Evolutionary conservation across 116 monocot genomes (phyloP).

Genomic region (Cymodocea nodosa): DNA sequence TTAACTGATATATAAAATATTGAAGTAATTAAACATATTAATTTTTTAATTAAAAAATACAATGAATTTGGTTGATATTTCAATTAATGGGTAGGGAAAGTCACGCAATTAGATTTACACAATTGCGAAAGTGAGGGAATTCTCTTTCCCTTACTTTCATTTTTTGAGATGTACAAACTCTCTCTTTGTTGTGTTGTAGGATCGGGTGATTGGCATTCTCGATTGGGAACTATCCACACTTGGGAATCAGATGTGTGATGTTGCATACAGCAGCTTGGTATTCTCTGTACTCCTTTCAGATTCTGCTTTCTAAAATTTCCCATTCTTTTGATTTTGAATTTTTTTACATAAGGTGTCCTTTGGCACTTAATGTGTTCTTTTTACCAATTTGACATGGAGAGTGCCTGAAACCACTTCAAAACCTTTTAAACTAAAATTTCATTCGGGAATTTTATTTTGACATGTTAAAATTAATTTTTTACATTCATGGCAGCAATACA

Average conservation of each 20-base stretch:
- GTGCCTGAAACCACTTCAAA: too few relatives aligned
- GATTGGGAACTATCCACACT: slow-evolving; percentile 98
- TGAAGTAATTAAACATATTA: too few relatives aligned
- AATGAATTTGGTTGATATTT: too few relatives aligned
- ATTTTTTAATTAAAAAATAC: too few relatives aligned
- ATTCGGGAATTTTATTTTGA: not conserved
- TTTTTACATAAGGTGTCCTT: not conserved
- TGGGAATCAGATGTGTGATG: slow-evolving; percentile 99
- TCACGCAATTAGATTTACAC: too few relatives aligned
- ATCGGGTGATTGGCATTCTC: slow-evolving; percentile 92
- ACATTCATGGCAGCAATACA: slow-evolving; percentile 38
- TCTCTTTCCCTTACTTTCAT: too few relatives aligned
- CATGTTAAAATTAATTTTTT: not conserved
- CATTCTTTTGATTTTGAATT: not conserved
- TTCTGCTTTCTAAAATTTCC: too few relatives aligned
- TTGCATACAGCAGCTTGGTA: slow-evolving; percentile 93
- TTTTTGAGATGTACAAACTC: not conserved
- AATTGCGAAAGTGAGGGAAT: too few relatives aligned
- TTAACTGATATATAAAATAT: too few relatives aligned
- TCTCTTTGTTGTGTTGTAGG: slow-evolving; percentile 26
- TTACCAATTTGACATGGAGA: too few relatives aligned
- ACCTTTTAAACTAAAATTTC: not conserved
- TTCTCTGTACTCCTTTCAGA: slow-evolving; percentile 1
- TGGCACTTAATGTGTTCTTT: not conserved
- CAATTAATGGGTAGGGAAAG: too few relatives aligned